Base-by-base conservation (phyloP, 2,329 filamentous ascomycete genomes). In the Xylariaceae sp. region DNA sequence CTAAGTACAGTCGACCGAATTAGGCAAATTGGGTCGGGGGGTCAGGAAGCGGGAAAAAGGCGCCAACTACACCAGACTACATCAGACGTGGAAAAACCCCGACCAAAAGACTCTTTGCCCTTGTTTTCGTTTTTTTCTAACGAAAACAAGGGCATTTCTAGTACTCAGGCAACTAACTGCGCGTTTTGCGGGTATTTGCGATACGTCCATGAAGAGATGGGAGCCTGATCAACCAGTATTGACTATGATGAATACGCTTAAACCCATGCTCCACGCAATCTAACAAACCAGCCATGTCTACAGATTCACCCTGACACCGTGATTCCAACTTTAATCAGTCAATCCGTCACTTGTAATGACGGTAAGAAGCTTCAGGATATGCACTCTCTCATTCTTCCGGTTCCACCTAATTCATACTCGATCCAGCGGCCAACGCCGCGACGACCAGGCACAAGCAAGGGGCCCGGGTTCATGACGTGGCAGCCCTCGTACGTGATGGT, bases 401-500 rank as follows among this genome's bases (percentile, higher is more conserved):
- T 76, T 48, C 76, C 79, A 30, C 83, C 78, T 43, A 89, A 71
- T 70, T 88, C 87, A 74, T 92, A 97, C 73, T 97, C 94, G 1
- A 92, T 79, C 92, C 94, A 97, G 59, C 85, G 80, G 4, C 84
- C 88, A 5, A 86, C 81, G 3, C 85, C 84, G 60, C 83, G 81
- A 51, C 85, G 79, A 0, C 85, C 86, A 0, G 81, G 75, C 0
- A 89, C 84, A 29, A 95, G 78, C 48, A 99, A 71, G 47, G 80
- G 79, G 4, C 91, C 90, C 0, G 94, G 91, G 69, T 99, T 99
- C 81, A 99, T 86, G 35, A 96, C 91, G 73, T 94, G 89, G 67
- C 94, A 97, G 0, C 91, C 92, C 71, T 96, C 92, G 67, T 97
- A 97, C 11, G 89, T 95, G 60, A 96, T 76, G 51, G 87, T 87